Evolutionary conservation across 345 rosid genomes (phyloP), one percentile per base, ranked within the genome.

Genomic region (Lepidium sativum): DNA sequence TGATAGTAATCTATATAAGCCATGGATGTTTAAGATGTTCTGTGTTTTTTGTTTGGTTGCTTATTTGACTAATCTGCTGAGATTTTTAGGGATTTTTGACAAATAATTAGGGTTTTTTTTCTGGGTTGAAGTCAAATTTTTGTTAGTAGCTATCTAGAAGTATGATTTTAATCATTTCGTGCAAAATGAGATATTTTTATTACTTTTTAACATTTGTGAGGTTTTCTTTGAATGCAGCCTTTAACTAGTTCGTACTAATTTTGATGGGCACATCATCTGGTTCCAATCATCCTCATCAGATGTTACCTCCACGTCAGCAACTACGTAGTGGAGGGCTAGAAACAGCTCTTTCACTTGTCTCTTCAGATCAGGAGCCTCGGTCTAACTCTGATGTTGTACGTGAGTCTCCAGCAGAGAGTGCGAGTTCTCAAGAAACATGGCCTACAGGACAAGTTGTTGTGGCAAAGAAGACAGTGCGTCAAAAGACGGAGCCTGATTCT

Each of bases 381-480:
- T 80, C 89, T 9, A 88, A 83, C 65, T 79, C 90, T 3, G 88
- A 83, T 37, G 77, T 79, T 27, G 68, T 70, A 17, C 92, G 80
- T 1, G 96, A 88, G 69, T 94, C 99, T 16, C 97, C 97, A 49
- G 84, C 97, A 9, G 97, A 88, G 79, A 94, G 97, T 72, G 96
- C 97, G 6, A 90, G 96, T 65, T 94, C 97, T 33, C 80, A 82
- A 52, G 99, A 94, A 57, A 94, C 96, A 31, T 92, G 97, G 96
- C 96, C 95, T 53, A 75, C 77, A 9, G 67, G 6, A 5, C 5
- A 60, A 1, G 1, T 21, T 32, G 14, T 8, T 8, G 9, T 17
- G 2, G 60, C 44, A 2, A 60, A 53, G 31, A 86, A 89, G 80
- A 44, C 81, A 74, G 88, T 76, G 45, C 83, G 75, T 56, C 86